Percentiles rank a stretch among this genome's conserved stretches.
Evolutionary conservation across 2,329 filamentous ascomycete genomes (phyloP).

Genomic region (Trichoderma sp.): DNA sequence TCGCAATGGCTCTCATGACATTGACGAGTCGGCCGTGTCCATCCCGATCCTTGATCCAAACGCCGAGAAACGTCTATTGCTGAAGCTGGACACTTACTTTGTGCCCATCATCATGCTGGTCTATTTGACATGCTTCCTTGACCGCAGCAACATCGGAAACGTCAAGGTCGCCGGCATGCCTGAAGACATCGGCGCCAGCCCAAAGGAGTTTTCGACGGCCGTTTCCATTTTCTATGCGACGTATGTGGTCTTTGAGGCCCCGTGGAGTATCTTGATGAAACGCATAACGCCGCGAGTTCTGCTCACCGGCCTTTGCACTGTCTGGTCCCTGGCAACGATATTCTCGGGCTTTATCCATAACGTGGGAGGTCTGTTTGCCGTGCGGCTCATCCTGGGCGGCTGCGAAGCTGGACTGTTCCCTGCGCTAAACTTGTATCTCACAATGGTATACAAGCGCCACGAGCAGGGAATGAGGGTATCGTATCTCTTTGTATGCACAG

Average conservation of each 20-base stretch:
- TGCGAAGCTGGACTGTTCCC: conserved; percentile 34
- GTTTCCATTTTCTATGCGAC: conserved; percentile 39
- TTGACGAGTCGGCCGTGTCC: conserved; percentile 4
- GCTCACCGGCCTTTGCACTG: conserved; percentile 33
- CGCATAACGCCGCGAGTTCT: conserved; percentile 37
- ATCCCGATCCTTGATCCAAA: conserved; percentile 34
- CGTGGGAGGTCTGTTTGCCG: conserved; percentile 32
- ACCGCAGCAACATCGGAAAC: conserved; percentile 54
- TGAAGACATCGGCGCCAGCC: conserved; percentile 37
- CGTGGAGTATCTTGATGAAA: conserved; percentile 39
- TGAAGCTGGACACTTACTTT: conserved; percentile 39
- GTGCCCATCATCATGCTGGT: conserved; percentile 55
- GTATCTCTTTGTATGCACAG: conserved; percentile 51
- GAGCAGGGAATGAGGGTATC: conserved; percentile 58
- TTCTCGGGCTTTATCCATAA: conserved; percentile 37
- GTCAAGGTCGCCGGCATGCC: conserved; percentile 40
- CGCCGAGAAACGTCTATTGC: conserved; percentile 35
- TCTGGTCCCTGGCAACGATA: conserved; percentile 36
- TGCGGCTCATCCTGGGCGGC: conserved; percentile 32
- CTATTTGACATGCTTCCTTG: conserved; percentile 57
- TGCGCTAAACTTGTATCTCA: conserved; percentile 34
- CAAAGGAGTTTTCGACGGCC: conserved; percentile 37
- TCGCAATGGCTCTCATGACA: background rate
- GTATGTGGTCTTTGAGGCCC: conserved; percentile 37
- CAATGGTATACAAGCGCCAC: conserved; percentile 44